Base-by-base conservation (phyloP, 805 yeast species). In the Lachancea waltii region DNA sequence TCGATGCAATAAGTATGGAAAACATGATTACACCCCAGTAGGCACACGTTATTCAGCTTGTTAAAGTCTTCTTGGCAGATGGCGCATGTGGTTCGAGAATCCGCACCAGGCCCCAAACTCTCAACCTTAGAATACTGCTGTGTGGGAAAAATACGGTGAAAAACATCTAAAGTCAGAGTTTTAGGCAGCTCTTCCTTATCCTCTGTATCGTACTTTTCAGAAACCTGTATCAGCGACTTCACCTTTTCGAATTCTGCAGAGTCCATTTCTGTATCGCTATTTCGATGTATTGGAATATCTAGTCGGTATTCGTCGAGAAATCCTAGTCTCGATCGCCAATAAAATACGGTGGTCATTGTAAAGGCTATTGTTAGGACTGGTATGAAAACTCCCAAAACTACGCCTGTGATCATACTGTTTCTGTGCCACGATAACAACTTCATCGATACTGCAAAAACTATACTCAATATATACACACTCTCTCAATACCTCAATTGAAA, bases 1-100 rank as follows among this genome's bases (percentile, higher is more conserved):
- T 31, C 34, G 10, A 31, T 31, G 11, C 34, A 31, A 13, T 21
- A 26, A 5, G 34, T 19, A 17, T 31, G 34, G 16, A 31, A 31
- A 5, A 19, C 16, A 19, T 31, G 34, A 19, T 18, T 11, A 19
- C 34, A 31, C 6, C 26, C 34, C 34, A 31, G 20, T 5, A 10
- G 11, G 7, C 34, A 5, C 7, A 31, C 25, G 11, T 31, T 31
- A 15, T 31, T 20, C 25, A 11, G 21, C 3, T 21, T n/a, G 14
- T 31, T 31, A 8, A 31, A 31, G 11, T 20, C 8, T n/a, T 31
- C 34, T 15, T 31, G 34, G 17, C 34, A 31, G 15, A 31, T 18
- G 13, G 16, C 34, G 34, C 34, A 31, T 9, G 26, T 10, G 7
- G 11, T 26, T n/a, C 7, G 4, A 4, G 7, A 24, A 11, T 31